Base-by-base conservation (phyloP, 2,329 filamentous ascomycete genomes). In the Apiospora koreana region DNA sequence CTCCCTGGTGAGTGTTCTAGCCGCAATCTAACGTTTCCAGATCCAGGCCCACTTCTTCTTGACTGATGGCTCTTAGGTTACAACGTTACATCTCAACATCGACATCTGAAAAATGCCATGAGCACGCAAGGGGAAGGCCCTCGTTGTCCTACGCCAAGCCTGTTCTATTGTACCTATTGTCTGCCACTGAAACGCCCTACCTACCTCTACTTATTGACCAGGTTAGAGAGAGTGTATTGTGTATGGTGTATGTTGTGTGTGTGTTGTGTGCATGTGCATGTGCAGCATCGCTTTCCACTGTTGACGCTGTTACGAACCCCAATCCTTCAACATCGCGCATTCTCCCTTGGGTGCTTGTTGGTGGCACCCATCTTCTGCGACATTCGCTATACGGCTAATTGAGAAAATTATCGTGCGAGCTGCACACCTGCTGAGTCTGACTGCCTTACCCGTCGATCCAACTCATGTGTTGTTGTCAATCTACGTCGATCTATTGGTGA, bases 51-150 rank as follows among this genome's bases (percentile, higher is more conserved):
- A 3, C 28, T n/a, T 2, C 41, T 12, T n/a, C 28, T 35, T 31
- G 31, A 62, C 54, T 38, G 21, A 23, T 38, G 54, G 31, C 25
- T 21, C 25, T 28, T n/a, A n/a, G n/a, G n/a, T n/a, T 64, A 69
- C 67, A 69, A 69, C 67, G 67, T 69, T 69, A 69, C 67, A 69
- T 69, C 67, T 69, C 67, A 42, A 64, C 65, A 62, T 62, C 31
- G 54, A 38, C 54, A 58, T 62, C 31, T 62, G 31, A 31, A n/a
- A 38, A 62, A 62, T 62, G 6, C 54, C 54, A 62, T 62, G 21
- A 38, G 18, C 31, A 38, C 54, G 31, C 31, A 62, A 38, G 8
- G 41, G 41, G 54, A 62, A 38, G 31, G 21, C 18, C 54, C 54
- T 62, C 25, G 23, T 23, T 54, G 54, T 38, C 54, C 54, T 62